Conservation (phyloP, 306 rosid genomes). For the Lablab purpureus region DNA sequence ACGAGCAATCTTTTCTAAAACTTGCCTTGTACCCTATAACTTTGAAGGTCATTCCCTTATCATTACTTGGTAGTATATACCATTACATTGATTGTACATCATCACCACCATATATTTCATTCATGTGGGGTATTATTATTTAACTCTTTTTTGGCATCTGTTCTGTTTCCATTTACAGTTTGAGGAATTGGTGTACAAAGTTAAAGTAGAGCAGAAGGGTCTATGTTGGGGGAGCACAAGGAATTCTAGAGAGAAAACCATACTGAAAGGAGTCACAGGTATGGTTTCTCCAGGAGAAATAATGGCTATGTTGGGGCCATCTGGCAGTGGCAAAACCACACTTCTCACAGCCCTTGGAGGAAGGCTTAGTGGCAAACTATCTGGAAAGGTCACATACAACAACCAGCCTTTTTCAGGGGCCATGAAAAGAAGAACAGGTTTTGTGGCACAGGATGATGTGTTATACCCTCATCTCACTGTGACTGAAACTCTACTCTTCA, state of each 20-base stretch:
- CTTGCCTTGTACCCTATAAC: conserved; percentile 64
- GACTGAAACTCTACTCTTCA: conserved; percentile 76
- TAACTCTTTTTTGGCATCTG: not conserved
- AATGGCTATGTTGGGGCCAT: conserved; percentile 88
- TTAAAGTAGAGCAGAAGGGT: conserved; percentile 58
- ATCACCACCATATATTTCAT: not conserved
- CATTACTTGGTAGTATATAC: not conserved
- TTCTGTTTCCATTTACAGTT: conserved; percentile 57
- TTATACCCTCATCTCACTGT: conserved; percentile 82
- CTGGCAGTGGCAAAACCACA: conserved; percentile 90
- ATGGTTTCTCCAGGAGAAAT: conserved; percentile 80
- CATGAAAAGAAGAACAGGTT: conserved; percentile 74
- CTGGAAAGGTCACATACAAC: conserved; percentile 80
- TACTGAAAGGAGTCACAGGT: conserved; percentile 75
- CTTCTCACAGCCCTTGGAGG: conserved; percentile 88
- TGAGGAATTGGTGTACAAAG: conserved; percentile 79
- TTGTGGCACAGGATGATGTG: conserved; percentile 84
- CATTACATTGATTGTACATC: conserved; percentile 16
- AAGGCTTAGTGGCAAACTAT: conserved; percentile 64
- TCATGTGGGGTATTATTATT: not conserved
- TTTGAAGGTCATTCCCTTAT: conserved; percentile 62
- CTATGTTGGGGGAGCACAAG: conserved; percentile 47
- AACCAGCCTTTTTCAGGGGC: conserved; percentile 62
- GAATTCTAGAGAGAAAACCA: conserved; percentile 58
- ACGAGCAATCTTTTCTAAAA: conserved; percentile 54